These are phyloP conservation scores for Aegle marmelos DNA, from an alignment of 345 rosid genomes.

Conservation along the genomic window DNA sequence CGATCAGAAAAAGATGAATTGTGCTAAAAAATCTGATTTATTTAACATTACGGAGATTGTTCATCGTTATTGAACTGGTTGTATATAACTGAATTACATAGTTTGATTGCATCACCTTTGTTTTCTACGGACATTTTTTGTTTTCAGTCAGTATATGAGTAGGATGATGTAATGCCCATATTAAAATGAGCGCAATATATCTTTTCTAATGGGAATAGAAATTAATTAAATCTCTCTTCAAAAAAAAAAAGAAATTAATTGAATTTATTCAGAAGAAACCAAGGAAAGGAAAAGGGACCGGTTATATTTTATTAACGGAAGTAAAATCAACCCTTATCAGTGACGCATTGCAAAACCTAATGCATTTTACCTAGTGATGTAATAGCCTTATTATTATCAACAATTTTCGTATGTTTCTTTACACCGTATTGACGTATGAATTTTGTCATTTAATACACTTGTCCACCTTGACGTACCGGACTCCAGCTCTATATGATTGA, in stretches of 20 bases:
- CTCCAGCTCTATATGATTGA: constrained; percentile 8
- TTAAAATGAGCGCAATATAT: background rate
- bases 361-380: background rate
- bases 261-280: background rate
- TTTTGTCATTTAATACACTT: background rate
- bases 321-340: constrained; percentile 2
- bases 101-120: background rate
- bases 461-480: background rate
- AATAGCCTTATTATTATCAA: constrained; percentile 5
- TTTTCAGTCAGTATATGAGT: constrained; percentile 10
- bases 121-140: background rate
- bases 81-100: background rate
- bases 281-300: background rate
- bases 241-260: background rate
- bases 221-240: background rate
- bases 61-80: background rate
- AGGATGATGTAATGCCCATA: constrained; percentile 21
- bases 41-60: background rate
- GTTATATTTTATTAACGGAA: background rate
- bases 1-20: background rate
- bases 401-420: background rate
- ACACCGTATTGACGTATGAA: background rate
- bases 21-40: background rate
- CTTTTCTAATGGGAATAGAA: background rate
- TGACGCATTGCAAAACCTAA: background rate